These are phyloP conservation scores for Tritrichomonas musculus DNA, from an alignment of 208 protist genomes.

Conservation along the genomic window DNA sequence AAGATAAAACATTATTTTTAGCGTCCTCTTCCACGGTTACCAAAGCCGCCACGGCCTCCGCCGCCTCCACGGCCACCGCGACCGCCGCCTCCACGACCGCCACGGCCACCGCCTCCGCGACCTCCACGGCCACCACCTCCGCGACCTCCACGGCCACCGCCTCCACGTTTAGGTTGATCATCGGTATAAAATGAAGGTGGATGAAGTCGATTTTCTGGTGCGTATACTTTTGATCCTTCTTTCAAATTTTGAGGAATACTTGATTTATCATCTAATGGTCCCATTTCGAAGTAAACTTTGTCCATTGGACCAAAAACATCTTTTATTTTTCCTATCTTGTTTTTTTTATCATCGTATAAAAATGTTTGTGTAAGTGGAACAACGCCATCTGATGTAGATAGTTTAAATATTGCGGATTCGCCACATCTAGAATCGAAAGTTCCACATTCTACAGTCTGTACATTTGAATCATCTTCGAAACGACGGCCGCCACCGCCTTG, in stretches of 20 bases:
- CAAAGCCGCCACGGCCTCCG: no score
- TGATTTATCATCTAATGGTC: not conserved
- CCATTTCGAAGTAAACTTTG: not conserved
- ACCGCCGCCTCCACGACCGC: not conserved
- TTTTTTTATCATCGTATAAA: not conserved
- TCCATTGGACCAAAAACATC: constrained; percentile 23
- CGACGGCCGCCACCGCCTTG: not conserved
- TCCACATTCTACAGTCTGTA: not conserved
- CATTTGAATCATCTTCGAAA: not conserved
- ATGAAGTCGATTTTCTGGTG: not conserved
- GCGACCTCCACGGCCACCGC: not conserved
- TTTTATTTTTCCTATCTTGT: constrained; percentile 4
- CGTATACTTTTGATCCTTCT: not conserved
- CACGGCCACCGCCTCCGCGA: not conserved
- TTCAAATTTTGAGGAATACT: not conserved
- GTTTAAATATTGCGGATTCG: not conserved
- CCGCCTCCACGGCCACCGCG: not conserved
- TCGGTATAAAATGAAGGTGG: not conserved
- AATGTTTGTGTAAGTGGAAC: constrained; percentile 31
- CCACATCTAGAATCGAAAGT: not conserved
- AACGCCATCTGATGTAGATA: not conserved
- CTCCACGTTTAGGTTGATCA: not conserved
- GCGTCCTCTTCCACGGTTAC: no score
- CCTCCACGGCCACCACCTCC: not conserved
- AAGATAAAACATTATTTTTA: no score